phyloP scores from a whole-genome alignment of 2,329 filamentous ascomycete genomes.

The Colletotrichum spinosum region DNA sequence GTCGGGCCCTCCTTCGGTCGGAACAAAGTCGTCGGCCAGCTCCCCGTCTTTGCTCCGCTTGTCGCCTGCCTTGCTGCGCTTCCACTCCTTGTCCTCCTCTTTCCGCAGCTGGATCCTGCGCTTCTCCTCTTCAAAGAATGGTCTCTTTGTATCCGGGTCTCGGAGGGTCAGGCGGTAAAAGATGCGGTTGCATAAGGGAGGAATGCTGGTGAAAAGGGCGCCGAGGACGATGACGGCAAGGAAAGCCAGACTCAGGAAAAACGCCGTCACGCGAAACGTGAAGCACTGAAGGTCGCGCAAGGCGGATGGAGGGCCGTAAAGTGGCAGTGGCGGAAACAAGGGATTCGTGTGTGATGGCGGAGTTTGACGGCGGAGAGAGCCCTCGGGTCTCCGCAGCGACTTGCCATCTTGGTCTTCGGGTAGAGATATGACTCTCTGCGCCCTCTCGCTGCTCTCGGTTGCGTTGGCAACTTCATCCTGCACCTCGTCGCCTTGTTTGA shows the following conservation, averaged over 20 bases:
- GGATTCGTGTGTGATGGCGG: constrained; percentile 80
- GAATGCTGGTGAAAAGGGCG: constrained; percentile 75
- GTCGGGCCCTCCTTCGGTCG: constrained; percentile 85
- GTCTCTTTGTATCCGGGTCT: constrained; percentile 70
- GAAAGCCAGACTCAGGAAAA: constrained; percentile 82
- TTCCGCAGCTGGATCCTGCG: constrained; percentile 67
- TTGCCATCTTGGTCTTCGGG: constrained; percentile 46
- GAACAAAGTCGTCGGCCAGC: constrained; percentile 70
- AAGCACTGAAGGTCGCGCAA: constrained; percentile 74
- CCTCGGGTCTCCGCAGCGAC: constrained; percentile 56
- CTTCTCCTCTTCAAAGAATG: constrained; percentile 80
- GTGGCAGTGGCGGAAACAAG: constrained; percentile 84
- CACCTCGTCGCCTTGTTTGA: constrained; percentile 39
- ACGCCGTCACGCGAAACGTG: constrained; percentile 74
- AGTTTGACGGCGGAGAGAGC: constrained; percentile 59
- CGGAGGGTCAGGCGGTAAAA: constrained; percentile 68
- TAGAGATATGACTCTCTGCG: constrained; percentile 43
- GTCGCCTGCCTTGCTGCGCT: constrained; percentile 52
- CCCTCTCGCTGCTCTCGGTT: constrained; percentile 46
- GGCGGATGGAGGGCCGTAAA: constrained; percentile 80
- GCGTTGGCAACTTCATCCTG: constrained; percentile 45
- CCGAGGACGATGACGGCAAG: constrained; percentile 81
- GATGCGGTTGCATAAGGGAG: constrained; percentile 59
- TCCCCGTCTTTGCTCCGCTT: constrained; percentile 54
- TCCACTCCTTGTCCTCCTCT: constrained; percentile 74